phyloP scores from a whole-genome alignment of 2,329 filamentous ascomycete species.

The Pezicula carpinea region DNA sequence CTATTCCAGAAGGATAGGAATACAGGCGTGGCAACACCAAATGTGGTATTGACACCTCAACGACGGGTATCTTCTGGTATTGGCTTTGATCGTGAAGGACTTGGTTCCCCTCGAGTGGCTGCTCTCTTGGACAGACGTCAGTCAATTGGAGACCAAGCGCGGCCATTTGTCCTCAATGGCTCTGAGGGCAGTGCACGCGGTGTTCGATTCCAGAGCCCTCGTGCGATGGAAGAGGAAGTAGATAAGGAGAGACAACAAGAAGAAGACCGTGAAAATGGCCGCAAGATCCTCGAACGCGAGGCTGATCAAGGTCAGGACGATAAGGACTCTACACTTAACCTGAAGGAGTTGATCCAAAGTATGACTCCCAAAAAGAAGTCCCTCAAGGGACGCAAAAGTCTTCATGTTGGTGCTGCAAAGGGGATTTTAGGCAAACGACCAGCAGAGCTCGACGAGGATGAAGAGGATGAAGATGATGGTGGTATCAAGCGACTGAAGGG shows the following conservation, averaged over 20 bases:
- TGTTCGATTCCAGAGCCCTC: slow-evolving; percentile 63
- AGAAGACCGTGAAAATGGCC: slow-evolving; percentile 54
- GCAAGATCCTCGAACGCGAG: slow-evolving; percentile 51
- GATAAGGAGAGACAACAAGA: slow-evolving; percentile 59
- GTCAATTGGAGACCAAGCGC: slow-evolving; percentile 65
- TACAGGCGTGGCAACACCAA: slow-evolving; percentile 57
- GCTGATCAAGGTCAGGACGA: slow-evolving; percentile 45
- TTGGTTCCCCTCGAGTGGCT: slow-evolving; percentile 71
- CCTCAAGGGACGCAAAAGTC: slow-evolving; percentile 66
- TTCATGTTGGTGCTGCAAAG: slow-evolving; percentile 69
- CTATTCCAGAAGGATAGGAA: slow-evolving; percentile 50
- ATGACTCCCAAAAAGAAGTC: slow-evolving; percentile 71
- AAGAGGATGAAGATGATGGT: slow-evolving; percentile 55
- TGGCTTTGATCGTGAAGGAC: slow-evolving; percentile 63
- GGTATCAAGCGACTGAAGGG: slow-evolving; percentile 66
- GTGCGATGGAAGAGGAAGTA: slow-evolving; percentile 56
- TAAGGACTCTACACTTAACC: slow-evolving; percentile 58
- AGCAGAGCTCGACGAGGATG: slow-evolving; percentile 60
- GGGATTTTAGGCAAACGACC: slow-evolving; percentile 73
- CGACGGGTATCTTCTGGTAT: slow-evolving; percentile 59
- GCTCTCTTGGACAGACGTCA: slow-evolving; percentile 66
- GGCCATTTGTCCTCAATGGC: slow-evolving; percentile 54
- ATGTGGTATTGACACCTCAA: slow-evolving; percentile 58
- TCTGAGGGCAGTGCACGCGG: slow-evolving; percentile 32
- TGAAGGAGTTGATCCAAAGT: slow-evolving; percentile 74